phyloP scores from a whole-genome alignment of 108 stramenopile species.

The Nitzschia sp. region DNA sequence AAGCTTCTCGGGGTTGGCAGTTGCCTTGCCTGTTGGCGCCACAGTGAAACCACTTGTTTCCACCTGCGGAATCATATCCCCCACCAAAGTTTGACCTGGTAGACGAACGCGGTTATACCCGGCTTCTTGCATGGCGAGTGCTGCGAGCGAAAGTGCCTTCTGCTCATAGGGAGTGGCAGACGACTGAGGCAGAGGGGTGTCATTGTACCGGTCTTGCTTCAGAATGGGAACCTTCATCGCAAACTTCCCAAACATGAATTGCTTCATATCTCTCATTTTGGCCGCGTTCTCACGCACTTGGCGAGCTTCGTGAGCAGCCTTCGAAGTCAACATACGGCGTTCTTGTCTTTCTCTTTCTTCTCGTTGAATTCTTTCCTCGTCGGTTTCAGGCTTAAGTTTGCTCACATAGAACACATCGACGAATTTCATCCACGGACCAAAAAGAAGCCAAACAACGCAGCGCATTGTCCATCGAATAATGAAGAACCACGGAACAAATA shows the following conservation, averaged over 20 bases:
- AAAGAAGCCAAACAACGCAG: conserved; percentile 58
- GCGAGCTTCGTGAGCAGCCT: conserved; percentile 32
- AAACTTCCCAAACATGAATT: conserved; percentile 74
- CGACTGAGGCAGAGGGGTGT: conserved; percentile 68
- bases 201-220: conserved; percentile 63
- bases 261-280: conserved; percentile 76
- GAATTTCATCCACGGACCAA: conserved; percentile 86
- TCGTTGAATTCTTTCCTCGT: conserved; percentile 36
- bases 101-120: conserved; percentile 59
- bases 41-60: conserved; percentile 37
- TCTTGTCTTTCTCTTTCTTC: conserved; percentile 19
- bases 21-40: conserved; percentile 66
- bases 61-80: conserved; percentile 72
- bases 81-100: conserved; percentile 68
- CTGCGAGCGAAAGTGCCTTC: conserved; percentile 44
- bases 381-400: conserved; percentile 40
- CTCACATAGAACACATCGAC: conserved; percentile 49
- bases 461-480: conserved; percentile 61
- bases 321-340: conserved; percentile 9
- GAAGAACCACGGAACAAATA: conserved; percentile 74
- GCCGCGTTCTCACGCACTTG: conserved; percentile 51
- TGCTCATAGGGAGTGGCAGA: conserved; percentile 54
- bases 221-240: conserved; percentile 61
- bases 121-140: conserved; percentile 77
- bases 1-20: conserved; percentile 49